phyloP scores from a whole-genome alignment of 768 basidiomycete species.

The Gelatoporia subvermispora region DNA sequence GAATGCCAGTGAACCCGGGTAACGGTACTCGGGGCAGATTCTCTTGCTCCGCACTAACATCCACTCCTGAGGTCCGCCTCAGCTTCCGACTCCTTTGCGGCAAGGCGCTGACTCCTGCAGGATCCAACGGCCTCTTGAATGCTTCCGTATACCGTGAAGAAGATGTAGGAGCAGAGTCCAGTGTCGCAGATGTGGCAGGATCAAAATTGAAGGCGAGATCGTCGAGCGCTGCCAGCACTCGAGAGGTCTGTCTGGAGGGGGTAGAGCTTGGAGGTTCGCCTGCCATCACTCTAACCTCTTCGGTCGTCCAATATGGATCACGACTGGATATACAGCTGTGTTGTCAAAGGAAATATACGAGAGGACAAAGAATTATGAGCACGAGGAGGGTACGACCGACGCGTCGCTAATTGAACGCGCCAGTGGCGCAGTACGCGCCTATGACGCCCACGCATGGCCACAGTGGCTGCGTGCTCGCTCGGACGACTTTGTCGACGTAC shows the following conservation, averaged over 20 bases:
- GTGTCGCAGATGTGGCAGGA: background rate
- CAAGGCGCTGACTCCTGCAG: background rate
- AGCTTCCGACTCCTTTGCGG: background rate
- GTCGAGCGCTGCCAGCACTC: conserved; percentile 19
- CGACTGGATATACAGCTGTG: too few species aligned
- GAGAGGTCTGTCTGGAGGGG: conserved; percentile 7
- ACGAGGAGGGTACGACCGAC: too few species aligned
- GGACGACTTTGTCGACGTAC: too few species aligned
- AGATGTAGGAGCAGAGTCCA: background rate
- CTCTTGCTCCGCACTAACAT: background rate
- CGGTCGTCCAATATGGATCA: too few species aligned
- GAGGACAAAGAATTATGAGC: too few species aligned
- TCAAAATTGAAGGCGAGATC: conserved; percentile 6
- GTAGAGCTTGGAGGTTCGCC: conserved; percentile 1
- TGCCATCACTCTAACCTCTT: background rate
- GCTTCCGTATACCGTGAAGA: background rate
- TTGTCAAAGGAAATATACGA: too few species aligned
- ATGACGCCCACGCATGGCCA: too few species aligned
- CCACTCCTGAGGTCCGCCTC: conserved; percentile 2
- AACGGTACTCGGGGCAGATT: background rate
- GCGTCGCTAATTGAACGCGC: too few species aligned
- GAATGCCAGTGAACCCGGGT: too few species aligned
- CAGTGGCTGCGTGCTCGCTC: too few species aligned
- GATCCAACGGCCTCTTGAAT: background rate
- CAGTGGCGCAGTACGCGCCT: too few species aligned